phyloP scores from a whole-genome alignment of 1,139 yeast genomes.

The Pichia sp. region DNA sequence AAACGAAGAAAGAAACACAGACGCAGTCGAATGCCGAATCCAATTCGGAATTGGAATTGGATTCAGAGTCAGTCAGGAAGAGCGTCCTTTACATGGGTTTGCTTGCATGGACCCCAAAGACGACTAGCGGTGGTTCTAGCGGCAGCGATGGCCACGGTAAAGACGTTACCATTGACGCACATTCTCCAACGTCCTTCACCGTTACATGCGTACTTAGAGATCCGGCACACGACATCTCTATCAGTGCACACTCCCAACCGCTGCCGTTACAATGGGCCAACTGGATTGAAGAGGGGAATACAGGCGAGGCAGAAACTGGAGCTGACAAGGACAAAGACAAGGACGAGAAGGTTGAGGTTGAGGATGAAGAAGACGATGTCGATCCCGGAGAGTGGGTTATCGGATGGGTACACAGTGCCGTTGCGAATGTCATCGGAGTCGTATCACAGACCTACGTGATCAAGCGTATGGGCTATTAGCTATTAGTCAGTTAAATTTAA shows the following conservation, averaged over 20 bases:
- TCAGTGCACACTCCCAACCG: conserved; percentile 76
- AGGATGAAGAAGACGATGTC: conserved; percentile 26
- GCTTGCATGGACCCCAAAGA: conserved; percentile 49
- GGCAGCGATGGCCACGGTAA: conserved; percentile 19
- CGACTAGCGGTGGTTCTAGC: too few species aligned
- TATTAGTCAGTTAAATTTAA: conserved; percentile 20
- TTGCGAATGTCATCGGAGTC: conserved; percentile 73
- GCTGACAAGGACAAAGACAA: background rate
- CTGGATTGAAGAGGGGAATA: conserved; percentile 81
- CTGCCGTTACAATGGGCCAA: conserved; percentile 86
- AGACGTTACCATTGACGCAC: conserved; percentile 35
- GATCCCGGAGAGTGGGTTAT: conserved; percentile 97
- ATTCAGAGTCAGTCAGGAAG: conserved; percentile 4
- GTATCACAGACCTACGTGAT: conserved; percentile 88
- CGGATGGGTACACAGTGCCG: conserved; percentile 83
- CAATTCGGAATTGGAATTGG: background rate
- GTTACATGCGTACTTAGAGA: conserved; percentile 74
- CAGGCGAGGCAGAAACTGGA: conserved; percentile 23
- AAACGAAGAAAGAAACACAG: too few species aligned
- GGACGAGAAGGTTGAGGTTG: conserved; percentile 35
- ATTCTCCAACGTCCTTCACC: conserved; percentile 40
- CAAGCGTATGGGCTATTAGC: conserved; percentile 73
- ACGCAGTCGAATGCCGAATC: too few species aligned
- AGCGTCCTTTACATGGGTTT: conserved; percentile 67
- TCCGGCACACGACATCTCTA: conserved; percentile 65